Evolutionary conservation across 441 rosid genomes (phyloP).

Genomic region (Gossypium davidsonii): DNA sequence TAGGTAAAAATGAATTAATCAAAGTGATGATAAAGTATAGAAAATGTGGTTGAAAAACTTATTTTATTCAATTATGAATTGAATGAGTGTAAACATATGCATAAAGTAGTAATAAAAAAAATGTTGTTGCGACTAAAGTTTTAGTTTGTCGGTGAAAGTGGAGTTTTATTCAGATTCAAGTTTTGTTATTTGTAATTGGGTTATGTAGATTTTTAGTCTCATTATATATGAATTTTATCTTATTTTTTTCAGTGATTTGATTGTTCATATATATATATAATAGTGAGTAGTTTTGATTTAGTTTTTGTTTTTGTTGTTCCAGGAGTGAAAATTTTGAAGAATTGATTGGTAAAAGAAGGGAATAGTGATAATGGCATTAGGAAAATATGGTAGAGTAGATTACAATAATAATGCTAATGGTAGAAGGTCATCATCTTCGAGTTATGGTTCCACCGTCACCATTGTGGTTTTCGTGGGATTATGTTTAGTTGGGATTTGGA

Average conservation of each 20-base stretch:
- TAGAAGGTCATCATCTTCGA: conserved; percentile 48
- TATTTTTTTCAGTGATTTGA: neutral
- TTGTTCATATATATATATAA: too few relatives aligned
- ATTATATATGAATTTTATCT: neutral
- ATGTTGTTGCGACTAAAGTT: neutral
- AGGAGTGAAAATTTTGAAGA: conserved; percentile 20
- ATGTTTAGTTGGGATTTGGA: conserved; percentile 91
- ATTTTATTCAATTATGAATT: neutral
- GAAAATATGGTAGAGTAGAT: conserved; percentile 68
- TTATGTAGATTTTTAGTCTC: neutral
- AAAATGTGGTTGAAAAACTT: neutral
- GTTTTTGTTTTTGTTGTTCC: neutral
- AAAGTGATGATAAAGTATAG: too few relatives aligned
- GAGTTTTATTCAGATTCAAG: too few relatives aligned
- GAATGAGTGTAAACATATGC: neutral
- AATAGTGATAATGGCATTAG: conserved; percentile 53
- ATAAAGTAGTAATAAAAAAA: neutral
- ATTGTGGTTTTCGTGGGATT: conserved; percentile 75
- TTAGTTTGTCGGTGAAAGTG: too few relatives aligned
- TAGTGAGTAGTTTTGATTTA: neutral
- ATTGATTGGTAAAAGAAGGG: conserved; percentile 8
- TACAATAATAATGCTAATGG: conserved; percentile 23
- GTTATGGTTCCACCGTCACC: conserved; percentile 69
- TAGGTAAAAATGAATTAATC: too few relatives aligned
- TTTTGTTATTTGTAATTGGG: too few relatives aligned